Evolutionary conservation across 2,329 filamentous ascomycete genomes (phyloP), one percentile per base, ranked within the genome.

Genomic region (Aspergillus intermedius): DNA sequence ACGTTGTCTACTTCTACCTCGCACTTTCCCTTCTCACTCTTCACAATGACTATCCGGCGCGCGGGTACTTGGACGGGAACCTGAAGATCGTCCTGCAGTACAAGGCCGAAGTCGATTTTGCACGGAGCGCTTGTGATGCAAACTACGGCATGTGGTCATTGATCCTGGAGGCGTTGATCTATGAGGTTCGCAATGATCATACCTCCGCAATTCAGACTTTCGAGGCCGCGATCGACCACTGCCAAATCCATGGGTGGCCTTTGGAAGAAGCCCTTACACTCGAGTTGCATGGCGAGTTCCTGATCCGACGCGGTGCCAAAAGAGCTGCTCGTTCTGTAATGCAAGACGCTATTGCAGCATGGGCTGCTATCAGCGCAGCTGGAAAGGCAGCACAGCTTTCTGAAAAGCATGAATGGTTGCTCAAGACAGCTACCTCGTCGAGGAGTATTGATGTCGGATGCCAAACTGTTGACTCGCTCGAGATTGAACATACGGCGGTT

Each of bases 211-310:
- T 82, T 17, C 64, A 66, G 49, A 54, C 63, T 4, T 63, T 67
- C 34, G 66, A 69, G 55, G 70, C 73, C 48, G 78, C 81, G 3
- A 75, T 83, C 50, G 80, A 84, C 55, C 80, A 83, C 56, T 76
- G 76, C 42, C 77, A 83, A 54, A 63, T 81, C 1, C 73, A 83
- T 58, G 74, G 74, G 12, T 81, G 79, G 58, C 67, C 74, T 1
- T 59, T 84, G 21, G 82, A 84, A 50, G 79, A 84, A 58, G 81
- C 77, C 2, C 69, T 83, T 23, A 70, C 76, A 34, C 72, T 79
- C 35, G 82, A 85, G 63, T 62, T 83, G n/a, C 82, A 83, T 55
- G 80, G 70, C 2, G 80, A 82, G 44, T 83, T 77, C 59, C 63
- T 82, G 17, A 65, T 80, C 28, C 71, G 79, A 10, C 74, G 75